A percentile compares a stretch with the other conserved stretches of the same genome.
These are phyloP conservation scores for Hymenoscyphus scutula DNA, from an alignment of 2,329 filamentous ascomycete species.

Conservation along the genomic window DNA sequence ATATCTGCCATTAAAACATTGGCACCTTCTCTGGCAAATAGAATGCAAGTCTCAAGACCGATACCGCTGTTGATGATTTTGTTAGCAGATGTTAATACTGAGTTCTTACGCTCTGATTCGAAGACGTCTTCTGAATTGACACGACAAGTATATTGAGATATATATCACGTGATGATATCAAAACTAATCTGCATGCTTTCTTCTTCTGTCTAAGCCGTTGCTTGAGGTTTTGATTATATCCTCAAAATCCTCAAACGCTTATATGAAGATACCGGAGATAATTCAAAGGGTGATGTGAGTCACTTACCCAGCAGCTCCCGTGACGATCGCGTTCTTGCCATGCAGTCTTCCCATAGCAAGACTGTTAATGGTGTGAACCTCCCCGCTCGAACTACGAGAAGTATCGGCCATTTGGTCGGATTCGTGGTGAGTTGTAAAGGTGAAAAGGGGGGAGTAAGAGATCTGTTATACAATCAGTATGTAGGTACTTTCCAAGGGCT, in stretches of 20 bases:
- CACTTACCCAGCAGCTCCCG: slow-evolving; percentile 66
- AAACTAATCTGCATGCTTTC: background rate
- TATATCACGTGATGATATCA: background rate
- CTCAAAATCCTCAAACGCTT: background rate
- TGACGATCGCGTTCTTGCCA: slow-evolving; percentile 52
- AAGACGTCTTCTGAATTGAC: too few species aligned
- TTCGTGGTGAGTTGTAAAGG: background rate
- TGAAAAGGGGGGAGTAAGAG: slow-evolving; percentile 7
- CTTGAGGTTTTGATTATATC: background rate
- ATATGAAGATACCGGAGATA: background rate
- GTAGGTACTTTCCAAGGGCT: background rate
- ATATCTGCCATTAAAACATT: slow-evolving; percentile 71
- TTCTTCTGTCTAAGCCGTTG: background rate
- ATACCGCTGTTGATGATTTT: slow-evolving; percentile 54
- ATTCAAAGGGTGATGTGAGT: slow-evolving; percentile 1
- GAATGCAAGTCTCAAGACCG: slow-evolving; percentile 70
- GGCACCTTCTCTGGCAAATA: slow-evolving; percentile 70
- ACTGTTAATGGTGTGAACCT: slow-evolving; percentile 36
- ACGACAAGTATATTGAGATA: background rate
- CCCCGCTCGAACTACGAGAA: slow-evolving; percentile 22
- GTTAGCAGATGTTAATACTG: background rate
- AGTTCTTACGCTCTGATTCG: background rate
- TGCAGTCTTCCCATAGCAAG: slow-evolving; percentile 37
- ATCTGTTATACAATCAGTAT: slow-evolving; percentile 2
- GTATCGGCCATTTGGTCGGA: slow-evolving; percentile 19